Evolutionary conservation across 257 asterid species (phyloP), one percentile per base, ranked within the genome.

Genomic region (Dorcoceras hygrometricum): DNA sequence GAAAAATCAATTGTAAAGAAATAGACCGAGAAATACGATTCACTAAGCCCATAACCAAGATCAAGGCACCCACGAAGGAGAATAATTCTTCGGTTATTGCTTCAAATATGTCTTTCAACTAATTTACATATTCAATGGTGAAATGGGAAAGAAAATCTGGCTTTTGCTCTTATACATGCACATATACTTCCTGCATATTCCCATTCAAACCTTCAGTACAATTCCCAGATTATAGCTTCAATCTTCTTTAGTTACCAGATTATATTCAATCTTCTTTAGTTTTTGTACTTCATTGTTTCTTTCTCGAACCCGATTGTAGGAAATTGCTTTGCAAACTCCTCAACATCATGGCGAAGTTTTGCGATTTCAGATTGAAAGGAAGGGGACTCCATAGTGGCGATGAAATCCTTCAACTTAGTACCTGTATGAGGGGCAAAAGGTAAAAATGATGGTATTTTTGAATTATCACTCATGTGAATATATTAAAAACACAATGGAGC

Each of bases 291-390:
- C 95, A 90, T 90, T 79, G 93, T 87, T 71, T 80, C 95, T 68
- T 85, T 89, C 80, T 87, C 95, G 51, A 89, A 89, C 23, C 97
- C 95, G 50, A 89, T 81, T 25, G 97, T 87, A 18, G 97, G 97
- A 65, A 87, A 89, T 76, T 85, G 97, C 78, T 89, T 87, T 0
- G 93, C 95, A 14, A 68, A 89, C 74, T 87, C 89, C 77, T 87
- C 96, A 74, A 89, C 89, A 0, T 78, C 87, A 20, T 69, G 79
- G 57, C 89, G 89, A 48, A 88, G 88, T 75, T 84, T 84, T 1
- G 81, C 78, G 57, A 81, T 70, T 83, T 85, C 95, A 2, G 94
- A 79, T 66, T 90, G 88, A 84, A 82, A 61, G 23, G 81, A 58
- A 4, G 80, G 64, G 57, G 86, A 75, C 73, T 79, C 77, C 74